Percentiles rank a stretch among this genome's conserved stretches.
Evolutionary conservation across 2,329 filamentous ascomycete genomes (phyloP).

Genomic region (Fusarium pseudonygamai): DNA sequence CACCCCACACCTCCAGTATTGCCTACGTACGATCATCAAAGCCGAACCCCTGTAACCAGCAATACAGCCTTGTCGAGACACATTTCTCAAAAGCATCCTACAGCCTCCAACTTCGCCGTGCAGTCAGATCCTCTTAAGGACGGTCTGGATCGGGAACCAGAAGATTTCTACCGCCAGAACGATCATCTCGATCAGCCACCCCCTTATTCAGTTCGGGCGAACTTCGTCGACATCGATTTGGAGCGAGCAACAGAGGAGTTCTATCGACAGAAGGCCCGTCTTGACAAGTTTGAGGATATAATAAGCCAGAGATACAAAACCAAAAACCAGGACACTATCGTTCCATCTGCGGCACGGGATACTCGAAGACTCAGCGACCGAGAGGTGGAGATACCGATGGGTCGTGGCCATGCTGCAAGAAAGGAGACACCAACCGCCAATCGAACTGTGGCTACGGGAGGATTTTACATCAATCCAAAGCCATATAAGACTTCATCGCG

Average conservation of each 20-base stretch:
- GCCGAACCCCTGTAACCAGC: not conserved
- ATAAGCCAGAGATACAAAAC: not conserved
- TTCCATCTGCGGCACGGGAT: not conserved
- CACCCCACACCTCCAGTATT: not conserved
- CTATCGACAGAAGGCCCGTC: not conserved
- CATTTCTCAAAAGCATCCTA: not conserved
- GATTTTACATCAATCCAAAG: rapidly evolving
- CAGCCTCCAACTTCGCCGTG: not conserved
- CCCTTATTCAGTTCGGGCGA: not conserved
- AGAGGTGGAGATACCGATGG: not conserved
- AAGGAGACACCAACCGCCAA: not conserved
- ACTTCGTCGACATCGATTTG: not conserved
- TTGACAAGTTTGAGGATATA: not conserved
- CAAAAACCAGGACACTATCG: rapidly evolving
- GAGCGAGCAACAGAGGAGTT: not conserved
- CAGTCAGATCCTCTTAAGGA: rapidly evolving
- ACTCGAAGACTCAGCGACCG: not conserved
- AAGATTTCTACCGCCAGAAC: not conserved
- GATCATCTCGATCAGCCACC: not conserved
- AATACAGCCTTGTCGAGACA: rapidly evolving
- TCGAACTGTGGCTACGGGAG: rapidly evolving
- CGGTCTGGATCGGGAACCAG: not conserved
- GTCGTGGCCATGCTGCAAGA: not conserved
- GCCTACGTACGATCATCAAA: not conserved
- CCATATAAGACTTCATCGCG: rapidly evolving